A percentile compares a stretch with the other conserved stretches of the same genome.
These are phyloP conservation scores for Hygrocybe punicea DNA, from an alignment of 768 basidiomycete genomes.

Conservation along the genomic window DNA sequence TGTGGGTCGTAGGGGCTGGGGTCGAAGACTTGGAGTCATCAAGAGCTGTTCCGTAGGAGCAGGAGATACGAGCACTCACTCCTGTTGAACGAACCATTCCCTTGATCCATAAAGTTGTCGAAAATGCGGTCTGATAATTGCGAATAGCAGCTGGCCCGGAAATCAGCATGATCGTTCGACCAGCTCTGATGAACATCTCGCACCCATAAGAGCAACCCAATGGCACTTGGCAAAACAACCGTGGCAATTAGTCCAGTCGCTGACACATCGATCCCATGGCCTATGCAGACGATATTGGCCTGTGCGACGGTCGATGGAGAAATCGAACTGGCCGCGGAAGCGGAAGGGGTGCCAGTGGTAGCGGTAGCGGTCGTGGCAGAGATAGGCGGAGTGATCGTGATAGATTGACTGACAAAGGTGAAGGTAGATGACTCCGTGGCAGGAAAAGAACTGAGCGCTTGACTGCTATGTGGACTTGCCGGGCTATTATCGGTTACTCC, in stretches of 20 bases:
- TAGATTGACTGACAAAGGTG: constrained; percentile 22
- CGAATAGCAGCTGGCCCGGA: constrained; percentile 55
- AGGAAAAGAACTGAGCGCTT: constrained; percentile 28
- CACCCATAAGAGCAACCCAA: constrained; percentile 71
- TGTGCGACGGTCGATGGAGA: constrained; percentile 23
- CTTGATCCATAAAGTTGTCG: constrained; percentile 69
- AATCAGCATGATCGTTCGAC: background rate
- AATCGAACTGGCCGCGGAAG: constrained; percentile 23
- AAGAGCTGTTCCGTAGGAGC: background rate
- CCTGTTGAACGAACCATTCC: constrained; percentile 73
- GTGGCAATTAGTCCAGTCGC: constrained; percentile 60
- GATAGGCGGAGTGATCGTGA: constrained; percentile 12
- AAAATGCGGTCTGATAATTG: constrained; percentile 61
- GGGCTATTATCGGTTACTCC: no score
- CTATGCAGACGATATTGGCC: constrained; percentile 52
- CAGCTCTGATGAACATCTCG: constrained; percentile 22
- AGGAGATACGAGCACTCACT: constrained; percentile 44
- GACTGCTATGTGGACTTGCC: background rate
- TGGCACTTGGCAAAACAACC: constrained; percentile 51
- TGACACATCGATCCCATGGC: constrained; percentile 60
- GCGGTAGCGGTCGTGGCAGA: constrained; percentile 10
- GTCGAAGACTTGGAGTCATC: constrained; percentile 51
- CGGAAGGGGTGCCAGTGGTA: constrained; percentile 14
- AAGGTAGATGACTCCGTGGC: constrained; percentile 41
- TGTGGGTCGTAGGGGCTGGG: constrained; percentile 53